Evolutionary conservation across 441 rosid genomes (phyloP).

Genomic region (Populus hybrid): DNA sequence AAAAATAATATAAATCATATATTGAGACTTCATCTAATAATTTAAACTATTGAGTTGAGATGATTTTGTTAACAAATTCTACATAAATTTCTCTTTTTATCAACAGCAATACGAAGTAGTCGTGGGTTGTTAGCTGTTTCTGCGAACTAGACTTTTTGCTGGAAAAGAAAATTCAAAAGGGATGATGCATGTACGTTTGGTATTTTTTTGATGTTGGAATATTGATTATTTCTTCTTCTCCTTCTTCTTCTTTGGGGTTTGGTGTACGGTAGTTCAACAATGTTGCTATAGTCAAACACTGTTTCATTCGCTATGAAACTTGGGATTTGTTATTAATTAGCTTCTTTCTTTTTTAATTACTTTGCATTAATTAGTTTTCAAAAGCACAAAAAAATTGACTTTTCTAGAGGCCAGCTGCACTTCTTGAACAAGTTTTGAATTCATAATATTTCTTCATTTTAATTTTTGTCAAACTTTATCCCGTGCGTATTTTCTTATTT

Average conservation of each 20-base stretch:
- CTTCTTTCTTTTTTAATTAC: too few species aligned
- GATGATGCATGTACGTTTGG: not conserved
- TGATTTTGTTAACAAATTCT: fast-evolving
- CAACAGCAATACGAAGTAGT: not conserved
- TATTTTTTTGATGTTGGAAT: not conserved
- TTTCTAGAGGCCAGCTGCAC: not conserved
- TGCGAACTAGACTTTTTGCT: not conserved
- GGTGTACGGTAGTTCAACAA: conserved; percentile 18
- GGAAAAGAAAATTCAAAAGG: not conserved
- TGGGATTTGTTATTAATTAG: not conserved
- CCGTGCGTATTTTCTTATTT: not conserved
- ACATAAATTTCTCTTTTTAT: not conserved
- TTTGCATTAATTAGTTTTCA: too few species aligned
- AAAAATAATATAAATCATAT: too few species aligned
- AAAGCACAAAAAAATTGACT: not conserved
- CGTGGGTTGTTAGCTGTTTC: not conserved
- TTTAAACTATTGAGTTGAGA: too few species aligned
- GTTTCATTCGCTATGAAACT: too few species aligned
- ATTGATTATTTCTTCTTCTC: not conserved
- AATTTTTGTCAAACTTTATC: not conserved
- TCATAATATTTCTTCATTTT: not conserved
- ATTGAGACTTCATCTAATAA: too few species aligned
- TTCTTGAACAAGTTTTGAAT: not conserved
- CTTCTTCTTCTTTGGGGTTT: not conserved
- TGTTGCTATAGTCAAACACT: not conserved